A percentile compares a stretch with the other conserved stretches of the same genome.
Conservation (phyloP, 2,329 filamentous ascomycete species). For the Xylaria polymorpha region DNA sequence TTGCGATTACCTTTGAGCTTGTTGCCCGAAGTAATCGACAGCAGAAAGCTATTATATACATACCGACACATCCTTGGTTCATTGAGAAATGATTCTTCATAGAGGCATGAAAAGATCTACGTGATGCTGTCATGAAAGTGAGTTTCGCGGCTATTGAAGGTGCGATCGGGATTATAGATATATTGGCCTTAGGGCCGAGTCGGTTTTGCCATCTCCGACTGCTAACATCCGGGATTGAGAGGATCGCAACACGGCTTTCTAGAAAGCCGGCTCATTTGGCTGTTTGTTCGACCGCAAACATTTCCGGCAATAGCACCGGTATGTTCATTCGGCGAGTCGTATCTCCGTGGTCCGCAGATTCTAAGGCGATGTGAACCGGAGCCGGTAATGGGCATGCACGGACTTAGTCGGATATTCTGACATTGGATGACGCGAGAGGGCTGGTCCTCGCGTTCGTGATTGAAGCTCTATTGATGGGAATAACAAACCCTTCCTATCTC, state of each 20-base stretch:
- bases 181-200: constrained; percentile 14
- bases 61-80: neutral
- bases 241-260: neutral
- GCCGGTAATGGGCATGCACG: neutral
- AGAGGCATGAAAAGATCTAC: neutral
- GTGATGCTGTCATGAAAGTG: neutral
- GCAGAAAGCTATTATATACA: constrained; percentile 7
- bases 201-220: constrained; percentile 14
- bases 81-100: neutral
- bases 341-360: neutral
- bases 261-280: neutral
- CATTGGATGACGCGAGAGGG: neutral
- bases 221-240: neutral
- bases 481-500: neutral
- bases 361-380: neutral
- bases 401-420: neutral
- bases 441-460: neutral
- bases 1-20: neutral
- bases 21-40: neutral
- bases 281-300: neutral
- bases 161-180: constrained; percentile 19
- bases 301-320: neutral
- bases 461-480: neutral
- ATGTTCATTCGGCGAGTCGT: neutral
- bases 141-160: neutral